Base-by-base conservation (phyloP, 208 protist species). In the Zelonia costaricensis region DNA sequence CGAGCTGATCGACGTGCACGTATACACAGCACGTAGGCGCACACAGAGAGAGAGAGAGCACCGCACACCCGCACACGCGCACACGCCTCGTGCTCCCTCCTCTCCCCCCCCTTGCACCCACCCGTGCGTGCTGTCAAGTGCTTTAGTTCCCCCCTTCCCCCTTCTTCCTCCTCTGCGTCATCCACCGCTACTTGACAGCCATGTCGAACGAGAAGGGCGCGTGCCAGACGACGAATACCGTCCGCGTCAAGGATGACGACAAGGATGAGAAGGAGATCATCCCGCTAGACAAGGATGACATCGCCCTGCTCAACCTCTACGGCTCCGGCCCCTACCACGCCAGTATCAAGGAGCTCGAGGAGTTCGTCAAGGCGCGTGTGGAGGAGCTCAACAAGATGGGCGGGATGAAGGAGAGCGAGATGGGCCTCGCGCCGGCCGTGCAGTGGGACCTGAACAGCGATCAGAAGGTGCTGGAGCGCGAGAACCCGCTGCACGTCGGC, bases 361-460 rank as follows among this genome's bases (percentile, higher is more conserved):
- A 98, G 20, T 98, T 98, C 62, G 92, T 99, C 33, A 97, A 97
- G 60, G 93, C 85, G 44, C 96, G 98, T 47, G 84, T 87, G 56
- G 98, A 99, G 68, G 55, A 64, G 30, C 92, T 99, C 16, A 98
- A 98, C 69, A 98, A 98, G 67, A 66, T 98, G 36, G 86, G 84
- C 0, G 98, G 98, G 23, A 93, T 99, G 62, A 99, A 98, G 80
- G 99, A 99, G 72, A 98, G 93, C 51, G 99, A 99, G 83, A 99
- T 99, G 55, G 99, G 99, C 44, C 94, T 99, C 15, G 94, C 98
- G 2, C 98, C 98, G 47, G 97, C 98, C 18, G 93, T 91, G 51
- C 81, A 98, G 72, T 99, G 99, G 99, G 99, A 99, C 81, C 85
- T 99, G 8, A 94, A 97, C 58, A 94, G 80, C 35, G 99, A 99